Conservation (phyloP, 768 basidiomycete species). For the Phlegmacium glaucopus region DNA sequence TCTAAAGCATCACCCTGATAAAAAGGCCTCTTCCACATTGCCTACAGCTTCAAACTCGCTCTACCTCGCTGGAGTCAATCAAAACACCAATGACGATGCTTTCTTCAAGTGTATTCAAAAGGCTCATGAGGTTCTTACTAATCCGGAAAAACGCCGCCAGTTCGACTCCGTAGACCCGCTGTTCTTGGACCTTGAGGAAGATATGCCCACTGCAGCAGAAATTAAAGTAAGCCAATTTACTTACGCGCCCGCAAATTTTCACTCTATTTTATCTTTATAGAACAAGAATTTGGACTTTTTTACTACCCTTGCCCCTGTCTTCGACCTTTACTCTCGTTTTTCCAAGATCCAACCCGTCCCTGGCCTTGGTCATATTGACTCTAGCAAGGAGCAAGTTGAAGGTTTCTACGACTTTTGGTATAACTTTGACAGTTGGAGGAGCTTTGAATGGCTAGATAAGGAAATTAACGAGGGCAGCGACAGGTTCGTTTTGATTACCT, state of each 20-base stretch:
- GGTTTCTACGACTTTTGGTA: constrained; percentile 99
- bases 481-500: constrained; percentile 48
- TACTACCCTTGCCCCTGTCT: constrained; percentile 72
- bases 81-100: constrained; percentile 91
- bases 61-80: constrained; percentile 52
- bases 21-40: constrained; percentile 55
- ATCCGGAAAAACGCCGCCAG: constrained; percentile 85
- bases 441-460: constrained; percentile 97
- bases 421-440: constrained; percentile 98
- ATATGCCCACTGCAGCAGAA: constrained; percentile 64
- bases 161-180: constrained; percentile 94
- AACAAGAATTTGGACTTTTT: constrained; percentile 65
- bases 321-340: constrained; percentile 91
- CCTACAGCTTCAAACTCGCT: constrained; percentile 27
- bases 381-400: constrained; percentile 81
- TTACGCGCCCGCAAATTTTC: not conserved
- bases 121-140: constrained; percentile 90
- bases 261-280: constrained; percentile 17
- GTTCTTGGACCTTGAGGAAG: constrained; percentile 70
- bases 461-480: constrained; percentile 98
- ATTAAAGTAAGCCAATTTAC: constrained; percentile 40
- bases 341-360: constrained; percentile 84
- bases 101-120: constrained; percentile 99
- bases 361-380: constrained; percentile 64
- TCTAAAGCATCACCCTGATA: constrained; percentile 98